A percentile compares a stretch with the other conserved stretches of the same genome.
Conservation (phyloP, 169 alveolate genomes). For the Plasmodium adleri region DNA sequence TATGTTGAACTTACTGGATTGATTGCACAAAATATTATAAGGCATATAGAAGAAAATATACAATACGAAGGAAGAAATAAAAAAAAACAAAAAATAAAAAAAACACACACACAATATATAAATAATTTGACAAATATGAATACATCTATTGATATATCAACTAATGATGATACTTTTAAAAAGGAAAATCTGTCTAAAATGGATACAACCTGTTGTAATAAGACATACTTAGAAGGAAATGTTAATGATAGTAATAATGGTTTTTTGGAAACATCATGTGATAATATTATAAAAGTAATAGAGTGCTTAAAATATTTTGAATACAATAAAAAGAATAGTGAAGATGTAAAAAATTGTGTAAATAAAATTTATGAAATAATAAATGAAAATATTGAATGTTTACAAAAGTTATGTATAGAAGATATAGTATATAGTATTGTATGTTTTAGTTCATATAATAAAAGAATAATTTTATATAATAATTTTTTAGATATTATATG, state of each 20-base stretch:
- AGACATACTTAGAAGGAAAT: no score
- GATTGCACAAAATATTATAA: neutral
- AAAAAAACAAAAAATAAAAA: neutral
- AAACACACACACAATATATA: neutral
- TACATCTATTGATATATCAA: neutral
- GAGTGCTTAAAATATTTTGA: conserved; percentile 33
- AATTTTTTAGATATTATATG: conserved; percentile 47
- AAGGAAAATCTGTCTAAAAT: neutral
- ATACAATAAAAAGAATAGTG: conserved; percentile 14
- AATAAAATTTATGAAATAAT: conserved; percentile 33
- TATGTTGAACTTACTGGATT: conserved; percentile 10
- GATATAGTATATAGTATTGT: conserved; percentile 38
- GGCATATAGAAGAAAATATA: neutral
- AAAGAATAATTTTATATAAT: conserved; percentile 46
- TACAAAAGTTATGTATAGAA: conserved; percentile 19
- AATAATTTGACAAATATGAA: neutral
- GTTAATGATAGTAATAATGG: no score
- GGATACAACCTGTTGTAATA: neutral
- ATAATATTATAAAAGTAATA: neutral
- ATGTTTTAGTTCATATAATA: conserved; percentile 53
- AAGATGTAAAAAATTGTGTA: conserved; percentile 37
- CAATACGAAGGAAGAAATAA: neutral
- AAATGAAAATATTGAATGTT: conserved; percentile 5
- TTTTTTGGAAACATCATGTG: no score
- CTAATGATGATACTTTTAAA: neutral